Evolutionary conservation across 2,329 filamentous ascomycete genomes (phyloP), one percentile per base, ranked within the genome.

Genomic region (Fusarium odoratissimum): DNA sequence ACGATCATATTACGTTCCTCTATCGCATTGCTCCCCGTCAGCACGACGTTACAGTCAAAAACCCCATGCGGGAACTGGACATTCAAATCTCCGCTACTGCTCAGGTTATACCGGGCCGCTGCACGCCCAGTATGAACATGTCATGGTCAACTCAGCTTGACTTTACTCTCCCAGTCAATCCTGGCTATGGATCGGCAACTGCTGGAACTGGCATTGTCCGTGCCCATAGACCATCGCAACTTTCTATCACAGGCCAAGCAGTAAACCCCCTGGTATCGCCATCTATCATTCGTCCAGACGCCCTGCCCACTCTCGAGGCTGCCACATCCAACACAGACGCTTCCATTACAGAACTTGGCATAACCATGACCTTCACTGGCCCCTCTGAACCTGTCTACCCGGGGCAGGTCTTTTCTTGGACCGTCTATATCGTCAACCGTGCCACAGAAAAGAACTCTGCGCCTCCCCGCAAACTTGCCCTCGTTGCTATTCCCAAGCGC

Each of bases 371-470:
- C 44, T 91, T 96, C 77, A 89, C 88, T 10, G 90, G 88, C 0
- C 92, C 92, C 38, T 67, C 81, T 17, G 77, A 82, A 28, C 84
- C 87, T 59, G 85, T 93, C 30, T 86, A 84, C 64, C 87, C 90
- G 0, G 92, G 92, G 41, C 86, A 93, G 49, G 85, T 90, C 55
- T 95, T 96, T 79, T 84, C 85, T 44, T 94, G 93, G 91, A 88
- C 87, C 38, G 87, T 95, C 21, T 92, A 94, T 77, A 90, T 95
- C 41, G 91, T 94, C 72, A 96, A 95, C 80, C 89, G 91, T 54
- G 90, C 88, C 51, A 83, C 84, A 44, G 86, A 83, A 33, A 82
- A 77, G 62, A 74, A 68, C n/a, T 82, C 85, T 38, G 75, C 80
- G 0, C 78, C 83, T 5, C 82, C 88, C 6, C 89, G 93, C 56